phyloP scores from a whole-genome alignment of 768 basidiomycete genomes.

The Boletus barrowsii region DNA sequence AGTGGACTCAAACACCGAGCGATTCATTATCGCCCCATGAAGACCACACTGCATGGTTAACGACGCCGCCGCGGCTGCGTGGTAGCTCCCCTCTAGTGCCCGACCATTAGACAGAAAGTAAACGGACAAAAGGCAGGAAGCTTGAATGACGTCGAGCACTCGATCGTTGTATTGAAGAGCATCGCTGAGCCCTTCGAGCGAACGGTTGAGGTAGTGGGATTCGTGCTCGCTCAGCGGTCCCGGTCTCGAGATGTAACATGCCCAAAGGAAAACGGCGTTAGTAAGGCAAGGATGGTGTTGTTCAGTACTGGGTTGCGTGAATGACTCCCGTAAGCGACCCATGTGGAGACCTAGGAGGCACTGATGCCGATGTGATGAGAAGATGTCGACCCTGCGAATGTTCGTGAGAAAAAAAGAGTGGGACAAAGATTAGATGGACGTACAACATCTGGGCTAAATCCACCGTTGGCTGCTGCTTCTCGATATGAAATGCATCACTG shows the following conservation, averaged over 20 bases:
- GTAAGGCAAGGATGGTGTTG: conserved; percentile 75
- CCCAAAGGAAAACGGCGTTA: conserved; percentile 82
- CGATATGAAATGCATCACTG: conserved; percentile 46
- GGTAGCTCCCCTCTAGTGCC: conserved; percentile 73
- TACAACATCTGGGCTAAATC: conserved; percentile 70
- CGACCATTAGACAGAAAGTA: conserved; percentile 79
- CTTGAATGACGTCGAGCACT: conserved; percentile 69
- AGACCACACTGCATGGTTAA: conserved; percentile 74
- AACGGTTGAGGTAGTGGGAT: conserved; percentile 61
- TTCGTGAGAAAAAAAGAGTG: conserved; percentile 4
- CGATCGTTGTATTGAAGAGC: conserved; percentile 56
- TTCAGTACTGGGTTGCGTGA: conserved; percentile 50
- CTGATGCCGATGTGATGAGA: conserved; percentile 72
- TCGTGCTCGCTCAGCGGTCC: conserved; percentile 70
- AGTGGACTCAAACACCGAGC: conserved; percentile 34
- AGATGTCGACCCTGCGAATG: conserved; percentile 62
- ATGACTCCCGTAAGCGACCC: conserved; percentile 59
- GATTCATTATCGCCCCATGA: conserved; percentile 41
- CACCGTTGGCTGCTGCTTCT: conserved; percentile 43
- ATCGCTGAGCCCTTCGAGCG: conserved; percentile 61
- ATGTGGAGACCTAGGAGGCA: conserved; percentile 70
- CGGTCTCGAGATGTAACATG: conserved; percentile 75
- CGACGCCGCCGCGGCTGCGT: conserved; percentile 70
- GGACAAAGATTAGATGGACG: conserved; percentile 22
- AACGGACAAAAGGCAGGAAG: conserved; percentile 69